Conservation (phyloP, 2,329 filamentous ascomycete species). For the Aspergillus novofumigatus region DNA sequence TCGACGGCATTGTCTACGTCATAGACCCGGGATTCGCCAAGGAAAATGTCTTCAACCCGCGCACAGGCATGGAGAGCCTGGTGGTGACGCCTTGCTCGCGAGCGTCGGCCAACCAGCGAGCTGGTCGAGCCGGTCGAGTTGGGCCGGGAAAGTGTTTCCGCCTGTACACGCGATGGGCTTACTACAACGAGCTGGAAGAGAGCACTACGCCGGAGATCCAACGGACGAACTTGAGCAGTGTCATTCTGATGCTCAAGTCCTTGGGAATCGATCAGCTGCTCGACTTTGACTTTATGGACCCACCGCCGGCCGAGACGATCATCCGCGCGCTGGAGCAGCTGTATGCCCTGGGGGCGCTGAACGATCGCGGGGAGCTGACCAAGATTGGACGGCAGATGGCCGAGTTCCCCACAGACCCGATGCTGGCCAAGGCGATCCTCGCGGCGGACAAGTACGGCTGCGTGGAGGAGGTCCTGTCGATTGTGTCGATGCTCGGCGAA, state of each 20-base stretch:
- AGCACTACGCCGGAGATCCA: constrained; percentile 91
- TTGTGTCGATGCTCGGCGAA: constrained; percentile 92
- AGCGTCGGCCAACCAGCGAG: constrained; percentile 88
- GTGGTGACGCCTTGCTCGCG: constrained; percentile 88
- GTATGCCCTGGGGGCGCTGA: constrained; percentile 84
- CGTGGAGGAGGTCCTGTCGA: constrained; percentile 84
- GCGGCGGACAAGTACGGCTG: constrained; percentile 88
- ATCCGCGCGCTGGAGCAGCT: constrained; percentile 86
- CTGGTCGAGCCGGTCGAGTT: constrained; percentile 87
- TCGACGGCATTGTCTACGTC: constrained; percentile 93
- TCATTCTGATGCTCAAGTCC: constrained; percentile 81
- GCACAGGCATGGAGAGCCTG: constrained; percentile 86
- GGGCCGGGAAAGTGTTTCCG: constrained; percentile 90
- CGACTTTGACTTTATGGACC: constrained; percentile 94
- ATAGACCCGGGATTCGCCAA: constrained; percentile 96
- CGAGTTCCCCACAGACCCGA: constrained; percentile 88
- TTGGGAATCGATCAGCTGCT: constrained; percentile 89
- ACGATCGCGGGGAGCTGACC: constrained; percentile 82
- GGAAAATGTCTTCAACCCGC: constrained; percentile 87
- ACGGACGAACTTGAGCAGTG: constrained; percentile 77
- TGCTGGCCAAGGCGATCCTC: constrained; percentile 84
- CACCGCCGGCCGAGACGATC: constrained; percentile 82
- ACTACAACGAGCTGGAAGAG: constrained; percentile 91
- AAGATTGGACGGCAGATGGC: constrained; percentile 91
- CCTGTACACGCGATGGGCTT: constrained; percentile 88